Conservation (phyloP, 1,139 yeast species). For the Taphrina populina region DNA sequence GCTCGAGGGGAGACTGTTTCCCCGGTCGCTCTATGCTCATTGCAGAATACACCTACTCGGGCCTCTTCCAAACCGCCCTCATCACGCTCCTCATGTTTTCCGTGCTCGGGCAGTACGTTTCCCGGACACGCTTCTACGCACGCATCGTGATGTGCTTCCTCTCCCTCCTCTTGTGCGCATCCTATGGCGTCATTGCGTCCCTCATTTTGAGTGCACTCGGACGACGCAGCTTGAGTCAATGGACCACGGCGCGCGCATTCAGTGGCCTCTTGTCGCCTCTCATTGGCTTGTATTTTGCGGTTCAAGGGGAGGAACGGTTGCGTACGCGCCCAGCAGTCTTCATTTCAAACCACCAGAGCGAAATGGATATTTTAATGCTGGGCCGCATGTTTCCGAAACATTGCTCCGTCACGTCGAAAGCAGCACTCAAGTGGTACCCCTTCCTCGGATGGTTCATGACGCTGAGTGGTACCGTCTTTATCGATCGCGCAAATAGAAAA, state of each 20-base stretch:
- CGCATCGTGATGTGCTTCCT: constrained; percentile 45
- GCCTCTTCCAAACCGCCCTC: constrained; percentile 5
- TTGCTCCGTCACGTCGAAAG: constrained; percentile 90
- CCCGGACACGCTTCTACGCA: constrained; percentile 46
- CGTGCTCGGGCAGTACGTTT: constrained; percentile 36
- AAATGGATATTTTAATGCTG: constrained; percentile 31
- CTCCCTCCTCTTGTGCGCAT: constrained; percentile 37
- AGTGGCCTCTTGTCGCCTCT: constrained; percentile 59
- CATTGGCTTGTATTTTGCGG: constrained; percentile 66
- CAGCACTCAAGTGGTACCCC: constrained; percentile 80
- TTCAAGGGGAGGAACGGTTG: constrained; percentile 62
- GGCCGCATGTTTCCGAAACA: constrained; percentile 69
- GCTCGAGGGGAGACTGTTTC: too few relatives aligned
- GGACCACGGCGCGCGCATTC: constrained; percentile 83
- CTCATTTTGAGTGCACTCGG: constrained; percentile 65
- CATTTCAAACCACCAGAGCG: constrained; percentile 84
- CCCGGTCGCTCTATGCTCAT: too few relatives aligned
- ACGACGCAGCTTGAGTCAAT: constrained; percentile 78
- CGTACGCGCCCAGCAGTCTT: constrained; percentile 68
- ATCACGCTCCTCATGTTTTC: constrained; percentile 13
- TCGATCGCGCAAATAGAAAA: constrained; percentile 77
- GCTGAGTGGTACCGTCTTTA: constrained; percentile 83
- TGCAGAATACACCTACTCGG: constrained; percentile 1
- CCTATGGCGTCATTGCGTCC: constrained; percentile 69
- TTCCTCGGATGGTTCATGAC: constrained; percentile 96